Evolutionary conservation across 2,329 filamentous ascomycete species (phyloP), one percentile per base, ranked within the genome.

Genomic region (Clonostachys rhizophaga): DNA sequence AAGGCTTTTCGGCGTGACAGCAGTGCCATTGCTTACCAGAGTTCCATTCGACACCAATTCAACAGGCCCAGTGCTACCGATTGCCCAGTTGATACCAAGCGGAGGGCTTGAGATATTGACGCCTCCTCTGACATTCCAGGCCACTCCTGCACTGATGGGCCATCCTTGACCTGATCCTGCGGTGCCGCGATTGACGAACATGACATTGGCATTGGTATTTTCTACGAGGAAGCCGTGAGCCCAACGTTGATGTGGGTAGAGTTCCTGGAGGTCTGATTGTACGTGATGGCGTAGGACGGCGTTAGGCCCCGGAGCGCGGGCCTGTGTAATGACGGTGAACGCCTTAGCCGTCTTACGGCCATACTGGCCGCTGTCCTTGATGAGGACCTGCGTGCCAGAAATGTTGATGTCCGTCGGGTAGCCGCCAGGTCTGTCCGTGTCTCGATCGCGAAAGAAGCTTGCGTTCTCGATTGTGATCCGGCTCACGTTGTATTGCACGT

Each of bases 91-190:
- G n/a, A 43, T 33, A 34, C 42, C 18, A 43, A 43, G 18, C 10
- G 42, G 42, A 24, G 42, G 42, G 20, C 42, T 30, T 34, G 14
- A 34, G 13, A 24, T 12, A 16, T 43, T 24, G 24, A 43, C 42
- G 34, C 34, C 42, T 43, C 42, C 42, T 33, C 42, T 24, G 12
- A 43, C 42, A 43, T 43, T 43, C 42, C 42, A 43, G 13, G 42
- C 12, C 13, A 43, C 42, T 30, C 42, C 42, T n/a, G 24, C 42
- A 20, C 34, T 43, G 42, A 43, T 43, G 42, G 18, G n/a, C 18
- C 42, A 43, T 7, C 42, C 42, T 30, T 30, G 24, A 30, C 24
- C 24, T 2, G 24, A 30, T 5, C 24, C 24, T 30, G 24, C 24
- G 24, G 24, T 30, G 24, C 24, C 24, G 24, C 24, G 24, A 10